Conservation (phyloP, 169 alveolate species). For the Eimeria tenella region DNA sequence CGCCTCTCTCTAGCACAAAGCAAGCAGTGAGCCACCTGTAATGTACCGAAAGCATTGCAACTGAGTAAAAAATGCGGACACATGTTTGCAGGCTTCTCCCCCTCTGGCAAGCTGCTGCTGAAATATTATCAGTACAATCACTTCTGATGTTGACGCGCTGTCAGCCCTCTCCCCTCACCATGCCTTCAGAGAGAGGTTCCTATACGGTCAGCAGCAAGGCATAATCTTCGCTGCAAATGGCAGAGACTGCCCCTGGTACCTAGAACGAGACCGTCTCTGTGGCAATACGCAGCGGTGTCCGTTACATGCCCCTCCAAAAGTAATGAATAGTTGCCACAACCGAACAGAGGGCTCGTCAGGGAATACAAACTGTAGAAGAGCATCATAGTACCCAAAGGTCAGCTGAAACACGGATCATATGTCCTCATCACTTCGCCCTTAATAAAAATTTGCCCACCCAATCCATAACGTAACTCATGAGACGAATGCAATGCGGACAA, state of each 20-base stretch:
- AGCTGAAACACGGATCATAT: conserved; percentile 62
- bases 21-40: no score
- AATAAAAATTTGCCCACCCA: no score
- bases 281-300: background rate
- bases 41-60: no score
- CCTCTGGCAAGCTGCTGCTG: background rate
- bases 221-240: conserved; percentile 57
- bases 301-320: background rate
- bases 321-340: background rate
- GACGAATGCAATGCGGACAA: no score
- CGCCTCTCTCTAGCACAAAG: no score
- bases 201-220: conserved; percentile 20
- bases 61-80: no score
- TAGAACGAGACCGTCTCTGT: conserved; percentile 16
- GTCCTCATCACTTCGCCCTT: background rate
- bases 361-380: conserved; percentile 48
- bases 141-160: conserved; percentile 15
- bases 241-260: conserved; percentile 29
- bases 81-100: background rate
- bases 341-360: background rate
- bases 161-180: conserved; percentile 66
- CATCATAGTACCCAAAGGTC: conserved; percentile 6
- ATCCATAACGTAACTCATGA: no score
- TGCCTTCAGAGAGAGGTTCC: conserved; percentile 7
- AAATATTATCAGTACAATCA: no score